phyloP scores from a whole-genome alignment of 2,329 filamentous ascomycete species.

The Aspergillus sp. region DNA sequence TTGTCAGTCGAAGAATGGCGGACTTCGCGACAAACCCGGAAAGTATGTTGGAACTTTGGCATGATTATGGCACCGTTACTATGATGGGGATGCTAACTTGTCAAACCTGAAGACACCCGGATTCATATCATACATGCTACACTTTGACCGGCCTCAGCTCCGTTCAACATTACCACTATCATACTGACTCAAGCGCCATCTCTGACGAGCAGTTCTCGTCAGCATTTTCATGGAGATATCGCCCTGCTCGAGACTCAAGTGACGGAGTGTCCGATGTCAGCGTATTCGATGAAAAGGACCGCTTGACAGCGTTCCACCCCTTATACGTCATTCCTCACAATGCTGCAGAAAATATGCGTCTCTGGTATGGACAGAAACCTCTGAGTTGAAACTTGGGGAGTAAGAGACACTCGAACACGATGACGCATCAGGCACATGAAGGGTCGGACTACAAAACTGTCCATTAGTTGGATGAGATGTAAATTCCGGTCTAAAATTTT shows the following conservation, averaged over 20 bases:
- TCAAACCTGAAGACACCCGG: conserved; percentile 59
- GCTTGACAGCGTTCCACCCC: conserved; percentile 72
- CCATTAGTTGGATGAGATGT: neutral
- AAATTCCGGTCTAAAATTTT: neutral
- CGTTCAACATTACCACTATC: conserved; percentile 66
- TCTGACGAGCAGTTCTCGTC: conserved; percentile 32
- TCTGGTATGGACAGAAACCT: conserved; percentile 58
- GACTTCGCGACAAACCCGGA: conserved; percentile 89
- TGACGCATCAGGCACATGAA: neutral
- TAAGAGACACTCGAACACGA: neutral
- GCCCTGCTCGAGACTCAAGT: conserved; percentile 44
- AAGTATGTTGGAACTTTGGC: conserved; percentile 59
- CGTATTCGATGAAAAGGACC: conserved; percentile 70
- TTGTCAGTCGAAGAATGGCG: conserved; percentile 76
- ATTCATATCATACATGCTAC: conserved; percentile 93
- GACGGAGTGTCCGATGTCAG: conserved; percentile 54
- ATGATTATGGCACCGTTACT: neutral
- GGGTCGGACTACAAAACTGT: neutral
- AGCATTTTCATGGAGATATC: conserved; percentile 42
- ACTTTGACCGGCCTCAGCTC: conserved; percentile 82
- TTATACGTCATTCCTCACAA: conserved; percentile 80
- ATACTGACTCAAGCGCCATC: conserved; percentile 38
- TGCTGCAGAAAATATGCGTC: conserved; percentile 63
- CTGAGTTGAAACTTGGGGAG: conserved; percentile 7
- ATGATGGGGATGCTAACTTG: conserved; percentile 18